phyloP scores from a whole-genome alignment of 495 filamentous ascomycete species.

The Penicillium argentinense region DNA sequence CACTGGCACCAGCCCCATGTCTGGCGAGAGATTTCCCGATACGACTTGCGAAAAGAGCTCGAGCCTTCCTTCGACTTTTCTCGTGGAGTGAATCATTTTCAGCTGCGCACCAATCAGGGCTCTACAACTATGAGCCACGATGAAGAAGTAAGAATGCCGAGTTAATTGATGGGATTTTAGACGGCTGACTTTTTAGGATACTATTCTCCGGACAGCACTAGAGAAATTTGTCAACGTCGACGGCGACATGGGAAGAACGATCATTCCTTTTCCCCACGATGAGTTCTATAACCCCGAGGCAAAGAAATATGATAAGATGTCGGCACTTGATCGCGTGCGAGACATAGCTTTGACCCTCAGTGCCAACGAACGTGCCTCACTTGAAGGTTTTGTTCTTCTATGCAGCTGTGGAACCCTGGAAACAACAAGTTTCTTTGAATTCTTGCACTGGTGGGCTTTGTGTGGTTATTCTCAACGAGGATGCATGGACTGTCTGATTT shows the following conservation, averaged over 20 bases:
- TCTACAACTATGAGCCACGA: conserved; percentile 16
- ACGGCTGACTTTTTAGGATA: conserved; percentile 2
- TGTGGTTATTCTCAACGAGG: conserved; percentile 18
- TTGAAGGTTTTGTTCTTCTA: conserved; percentile 22
- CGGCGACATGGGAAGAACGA: conserved; percentile 15
- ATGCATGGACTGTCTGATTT: conserved; percentile 13
- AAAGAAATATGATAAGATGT: conserved; percentile 19
- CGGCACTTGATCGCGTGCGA: conserved; percentile 21
- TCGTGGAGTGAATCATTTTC: conserved; percentile 20
- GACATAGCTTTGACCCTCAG: conserved; percentile 15
- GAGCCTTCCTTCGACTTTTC: conserved; percentile 20
- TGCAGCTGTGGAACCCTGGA: conserved; percentile 22
- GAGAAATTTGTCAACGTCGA: conserved; percentile 27
- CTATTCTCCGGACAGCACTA: conserved; percentile 6
- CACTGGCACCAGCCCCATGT: conserved; percentile 27
- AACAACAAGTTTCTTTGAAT: conserved; percentile 26
- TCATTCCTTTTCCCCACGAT: conserved; percentile 22
- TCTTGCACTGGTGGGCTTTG: conserved; percentile 27
- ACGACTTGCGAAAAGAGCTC: conserved; percentile 19
- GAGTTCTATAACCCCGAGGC: conserved; percentile 17
- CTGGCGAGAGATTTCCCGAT: conserved; percentile 22
- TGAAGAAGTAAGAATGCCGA: conserved; percentile 15
- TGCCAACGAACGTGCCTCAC: conserved; percentile 14
- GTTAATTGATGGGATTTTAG: not conserved
- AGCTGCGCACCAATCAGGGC: conserved; percentile 16